Conservation (phyloP, 176 grass and related monocot species). For the Cenchrus americanus region DNA sequence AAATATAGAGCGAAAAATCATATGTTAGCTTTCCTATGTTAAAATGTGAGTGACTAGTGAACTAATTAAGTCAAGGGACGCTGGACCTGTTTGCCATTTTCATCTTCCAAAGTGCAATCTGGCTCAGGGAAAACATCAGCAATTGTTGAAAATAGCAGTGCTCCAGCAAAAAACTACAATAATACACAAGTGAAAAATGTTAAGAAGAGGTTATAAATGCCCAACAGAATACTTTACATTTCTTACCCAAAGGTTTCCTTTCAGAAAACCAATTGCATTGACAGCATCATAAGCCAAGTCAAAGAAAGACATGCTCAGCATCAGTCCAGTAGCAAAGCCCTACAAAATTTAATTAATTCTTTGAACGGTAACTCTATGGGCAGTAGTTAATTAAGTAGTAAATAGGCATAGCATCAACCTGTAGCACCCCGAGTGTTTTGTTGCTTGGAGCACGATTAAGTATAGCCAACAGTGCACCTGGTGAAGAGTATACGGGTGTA, state of each 20-base stretch:
- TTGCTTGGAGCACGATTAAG: conserved; percentile 70
- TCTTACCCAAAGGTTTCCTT: conserved; percentile 92
- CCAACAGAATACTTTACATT: conserved; percentile 5
- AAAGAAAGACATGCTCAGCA: conserved; percentile 95
- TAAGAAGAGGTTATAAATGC: conserved; percentile 13
- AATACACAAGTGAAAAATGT: conserved; percentile 14
- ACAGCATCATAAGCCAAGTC: conserved; percentile 93
- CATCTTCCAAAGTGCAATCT: conserved; percentile 40
- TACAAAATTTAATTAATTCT: conserved; percentile 33
- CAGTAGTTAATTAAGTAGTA: background rate
- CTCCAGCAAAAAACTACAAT: conserved; percentile 75
- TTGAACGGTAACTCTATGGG: background rate
- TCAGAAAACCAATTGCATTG: conserved; percentile 86
- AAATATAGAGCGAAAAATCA: background rate
- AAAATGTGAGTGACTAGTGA: background rate
- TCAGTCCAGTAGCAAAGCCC: conserved; percentile 96
- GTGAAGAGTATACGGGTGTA: conserved; percentile 17
- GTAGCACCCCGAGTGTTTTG: conserved; percentile 75
- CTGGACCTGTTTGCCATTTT: conserved; percentile 58
- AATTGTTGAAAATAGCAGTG: conserved; percentile 72
- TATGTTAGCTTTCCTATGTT: conserved; percentile 34
- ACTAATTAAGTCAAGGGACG: conserved; percentile 3
- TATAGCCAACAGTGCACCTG: conserved; percentile 87
- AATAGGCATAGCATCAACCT: conserved; percentile 53
- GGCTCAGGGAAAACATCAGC: conserved; percentile 73